These are phyloP conservation scores for Hyaloscypha hepaticicola DNA, from an alignment of 495 filamentous ascomycete genomes.

Conservation along the genomic window DNA sequence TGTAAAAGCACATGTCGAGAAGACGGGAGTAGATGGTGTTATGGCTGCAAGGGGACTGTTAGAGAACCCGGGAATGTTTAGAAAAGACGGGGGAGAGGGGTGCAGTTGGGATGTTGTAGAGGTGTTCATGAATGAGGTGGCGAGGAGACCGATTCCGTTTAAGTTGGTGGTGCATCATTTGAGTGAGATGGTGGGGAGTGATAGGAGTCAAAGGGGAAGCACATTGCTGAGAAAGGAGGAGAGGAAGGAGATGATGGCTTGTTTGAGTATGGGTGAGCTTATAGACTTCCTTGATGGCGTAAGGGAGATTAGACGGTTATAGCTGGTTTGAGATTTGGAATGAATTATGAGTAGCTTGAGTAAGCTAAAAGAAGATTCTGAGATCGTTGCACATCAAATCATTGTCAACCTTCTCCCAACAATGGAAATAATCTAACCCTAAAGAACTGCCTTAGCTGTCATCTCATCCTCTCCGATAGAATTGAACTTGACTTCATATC, in stretches of 20 bases:
- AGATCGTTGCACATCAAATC: too few species aligned
- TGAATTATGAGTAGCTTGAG: too few species aligned
- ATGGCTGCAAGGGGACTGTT: conserved; percentile 66
- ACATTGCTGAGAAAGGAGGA: conserved; percentile 53
- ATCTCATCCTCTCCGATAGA: too few species aligned
- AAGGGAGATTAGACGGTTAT: conserved; percentile 29
- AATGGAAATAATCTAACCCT: too few species aligned
- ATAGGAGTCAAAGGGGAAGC: conserved; percentile 37
- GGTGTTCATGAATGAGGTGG: conserved; percentile 53
- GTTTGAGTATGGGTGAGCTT: conserved; percentile 52
- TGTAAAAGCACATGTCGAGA: conserved; percentile 31
- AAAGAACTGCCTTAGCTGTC: too few species aligned
- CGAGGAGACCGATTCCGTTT: conserved; percentile 53
- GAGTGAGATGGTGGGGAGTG: conserved; percentile 58
- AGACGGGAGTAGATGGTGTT: conserved; percentile 46
- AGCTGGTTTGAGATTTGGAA: too few species aligned
- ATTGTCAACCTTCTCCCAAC: too few species aligned
- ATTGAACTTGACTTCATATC: too few species aligned
- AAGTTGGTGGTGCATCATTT: conserved; percentile 62
- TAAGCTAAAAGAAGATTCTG: too few species aligned
- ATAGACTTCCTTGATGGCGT: conserved; percentile 59
- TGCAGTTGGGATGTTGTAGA: conserved; percentile 62
- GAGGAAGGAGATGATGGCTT: conserved; percentile 47
- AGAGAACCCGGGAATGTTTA: conserved; percentile 60
- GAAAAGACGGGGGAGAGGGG: conserved; percentile 41